Evolutionary conservation across 148 eudicot genomes (phyloP), one percentile per base, ranked within the genome.

Genomic region (Gaultheria prostrata): DNA sequence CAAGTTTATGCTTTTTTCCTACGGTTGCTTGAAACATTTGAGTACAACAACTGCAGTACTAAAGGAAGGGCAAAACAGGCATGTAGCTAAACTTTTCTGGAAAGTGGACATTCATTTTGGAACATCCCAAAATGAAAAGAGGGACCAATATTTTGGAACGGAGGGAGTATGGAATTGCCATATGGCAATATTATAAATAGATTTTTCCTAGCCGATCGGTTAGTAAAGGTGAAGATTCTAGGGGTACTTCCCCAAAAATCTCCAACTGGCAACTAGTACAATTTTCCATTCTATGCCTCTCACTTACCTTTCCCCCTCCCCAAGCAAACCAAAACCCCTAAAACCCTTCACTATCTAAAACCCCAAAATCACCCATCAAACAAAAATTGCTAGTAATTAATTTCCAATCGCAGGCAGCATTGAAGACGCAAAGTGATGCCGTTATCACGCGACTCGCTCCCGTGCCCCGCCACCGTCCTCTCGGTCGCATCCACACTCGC

Each of bases 401-500:
- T 63, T 63, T 32, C 18, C n/a, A 20, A 56, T 11, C 17, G 13
- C 20, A 49, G 8, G 13, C 20, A 49, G 8, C 28, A 63, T 63
- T 73, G 8, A 21, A 79, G 32, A 80, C 20, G 6, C 3, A 72
- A 3, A 15, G 48, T 0, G 24, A 11, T 79, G 46, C 10, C 54
- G 74, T 35, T 85, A 43, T 80, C 85, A 13, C 67, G 3, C 59
- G 85, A 79, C 26, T 26, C 83, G 18, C 39, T 89, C 8, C 93
- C 89, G 0, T 32, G 91, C 17, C 18, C 89, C 75, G 69, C 83
- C 71, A 59, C 90, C 57, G n/a, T 91, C 9, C 72, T 95, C 28
- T 83, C 97, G 59, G 54, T 95, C 33, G 86, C 88, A 24, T 88
- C 92, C 12, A 80, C 97, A 0, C n/a, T 90, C 71, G 84, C 94